Evolutionary conservation across 2,329 filamentous ascomycete species (phyloP).

Genomic region (Talaromyces sp.): DNA sequence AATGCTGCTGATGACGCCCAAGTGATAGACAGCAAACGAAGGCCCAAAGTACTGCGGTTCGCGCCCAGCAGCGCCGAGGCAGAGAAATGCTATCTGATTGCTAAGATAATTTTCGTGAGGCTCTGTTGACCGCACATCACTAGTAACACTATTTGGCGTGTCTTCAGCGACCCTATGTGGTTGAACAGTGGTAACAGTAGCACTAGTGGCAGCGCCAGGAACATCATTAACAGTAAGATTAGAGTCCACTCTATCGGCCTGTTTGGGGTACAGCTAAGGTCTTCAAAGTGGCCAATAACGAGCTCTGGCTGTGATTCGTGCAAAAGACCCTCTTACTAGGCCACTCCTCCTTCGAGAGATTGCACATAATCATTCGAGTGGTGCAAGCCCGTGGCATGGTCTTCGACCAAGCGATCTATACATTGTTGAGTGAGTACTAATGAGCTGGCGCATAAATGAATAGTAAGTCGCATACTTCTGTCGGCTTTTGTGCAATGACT

Average conservation of each 20-base stretch:
- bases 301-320: constrained; percentile 27
- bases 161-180: background rate
- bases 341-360: constrained; percentile 20
- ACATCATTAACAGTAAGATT: background rate
- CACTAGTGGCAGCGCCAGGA: background rate
- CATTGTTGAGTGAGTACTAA: background rate
- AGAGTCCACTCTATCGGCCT: background rate
- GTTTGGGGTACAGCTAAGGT: background rate
- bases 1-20: constrained; percentile 18
- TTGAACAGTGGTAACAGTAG: background rate
- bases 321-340: constrained; percentile 30
- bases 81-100: constrained; percentile 31
- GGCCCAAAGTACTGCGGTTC: constrained; percentile 40
- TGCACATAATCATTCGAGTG: constrained; percentile 34
- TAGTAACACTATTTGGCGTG: constrained; percentile 9
- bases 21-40: constrained; percentile 34
- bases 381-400: constrained; percentile 34
- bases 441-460: background rate
- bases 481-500: constrained; percentile 26
- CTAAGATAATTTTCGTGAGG: constrained; percentile 10
- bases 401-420: constrained; percentile 35
- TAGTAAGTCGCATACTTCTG: constrained; percentile 17
- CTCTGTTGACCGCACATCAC: constrained; percentile 21
- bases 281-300: constrained; percentile 11
- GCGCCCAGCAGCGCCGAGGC: constrained; percentile 24